Evolutionary conservation across 495 filamentous ascomycete species (phyloP), one percentile per base, ranked within the genome.

Genomic region (Collariella sp.): DNA sequence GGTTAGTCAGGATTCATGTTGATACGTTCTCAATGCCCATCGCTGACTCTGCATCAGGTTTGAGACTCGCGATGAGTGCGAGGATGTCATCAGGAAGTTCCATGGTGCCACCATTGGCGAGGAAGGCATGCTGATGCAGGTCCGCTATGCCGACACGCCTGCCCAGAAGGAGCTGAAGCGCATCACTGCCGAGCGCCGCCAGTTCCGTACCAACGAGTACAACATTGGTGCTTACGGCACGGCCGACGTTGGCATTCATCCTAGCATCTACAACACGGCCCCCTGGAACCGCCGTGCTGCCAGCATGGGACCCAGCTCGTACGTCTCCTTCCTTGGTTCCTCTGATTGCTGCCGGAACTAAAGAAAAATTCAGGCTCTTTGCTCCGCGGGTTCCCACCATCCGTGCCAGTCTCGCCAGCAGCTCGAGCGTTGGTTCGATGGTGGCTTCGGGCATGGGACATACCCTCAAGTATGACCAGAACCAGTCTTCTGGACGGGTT

Each of bases 141-240:
- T 99, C 60, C 91, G 93, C 48, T 97, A 93, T 67, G 91, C 93
- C 47, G 93, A 99, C 67, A 97, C 94, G 26, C 86, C 90, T 36
- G 86, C 88, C 50, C 93, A 99, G 70, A 99, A 97, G 76, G 77
- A 88, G 62, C 79, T 99, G 48, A 99, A 99, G 76, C 84, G 89
- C 35, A 84, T 93, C 63, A 96, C 90, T 19, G 89, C 90, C 23
- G 87, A 91, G 69, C 87, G 88, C 57, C 88, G 93, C 51, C 85
- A 91, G 61, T 96, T 90, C 72, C 88, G 93, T 52, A 86, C 91
- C 31, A 89, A 91, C 40, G 94, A 98, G 72, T 97, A 96, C 67
- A 95, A 96, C 60, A 77, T 78, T 57, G 75, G 77, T 29, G 78
- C 78, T 34, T 81, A 80, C 60, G 78, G 78, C 55, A 76, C 74